phyloP scores from a whole-genome alignment of 1,139 yeast species.

The Zygoascus sp. region DNA sequence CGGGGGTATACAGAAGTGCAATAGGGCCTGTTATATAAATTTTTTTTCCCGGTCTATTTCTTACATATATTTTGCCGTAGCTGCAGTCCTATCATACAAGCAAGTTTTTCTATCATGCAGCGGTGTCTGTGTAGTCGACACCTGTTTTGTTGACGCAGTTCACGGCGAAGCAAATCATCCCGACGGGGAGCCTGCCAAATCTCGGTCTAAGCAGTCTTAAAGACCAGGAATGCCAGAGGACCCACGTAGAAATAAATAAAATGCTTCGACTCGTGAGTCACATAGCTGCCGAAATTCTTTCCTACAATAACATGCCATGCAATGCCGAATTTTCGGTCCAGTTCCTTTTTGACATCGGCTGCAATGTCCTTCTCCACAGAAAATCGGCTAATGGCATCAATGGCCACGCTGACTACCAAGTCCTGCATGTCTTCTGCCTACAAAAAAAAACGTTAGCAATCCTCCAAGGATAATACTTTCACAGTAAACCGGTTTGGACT shows the following conservation, averaged over 20 bases:
- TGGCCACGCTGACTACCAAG: constrained; percentile 33
- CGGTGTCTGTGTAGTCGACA: no score
- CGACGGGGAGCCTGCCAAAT: background rate
- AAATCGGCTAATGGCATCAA: constrained; percentile 54
- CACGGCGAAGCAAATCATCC: no score
- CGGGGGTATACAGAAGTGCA: no score
- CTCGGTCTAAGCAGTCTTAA: constrained; percentile 55
- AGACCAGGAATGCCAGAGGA: constrained; percentile 71
- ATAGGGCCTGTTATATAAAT: no score
- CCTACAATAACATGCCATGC: constrained; percentile 98
- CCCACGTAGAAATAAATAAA: constrained; percentile 84
- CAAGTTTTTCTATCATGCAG: background rate
- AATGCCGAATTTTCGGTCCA: constrained; percentile 64
- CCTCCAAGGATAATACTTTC: background rate
- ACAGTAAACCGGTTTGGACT: constrained; percentile 12
- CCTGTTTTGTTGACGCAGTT: no score
- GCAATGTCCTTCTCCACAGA: constrained; percentile 69
- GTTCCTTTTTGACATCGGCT: constrained; percentile 68
- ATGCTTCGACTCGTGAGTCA: constrained; percentile 75
- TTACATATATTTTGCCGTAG: background rate
- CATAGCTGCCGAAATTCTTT: constrained; percentile 85
- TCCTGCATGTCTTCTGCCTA: constrained; percentile 26
- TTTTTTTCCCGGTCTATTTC: background rate
- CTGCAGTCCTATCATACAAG: background rate
- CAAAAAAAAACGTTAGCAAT: background rate